These are phyloP conservation scores for Sanghuangporus baumii DNA, from an alignment of 1,284 basidiomycete species.

Conservation along the genomic window DNA sequence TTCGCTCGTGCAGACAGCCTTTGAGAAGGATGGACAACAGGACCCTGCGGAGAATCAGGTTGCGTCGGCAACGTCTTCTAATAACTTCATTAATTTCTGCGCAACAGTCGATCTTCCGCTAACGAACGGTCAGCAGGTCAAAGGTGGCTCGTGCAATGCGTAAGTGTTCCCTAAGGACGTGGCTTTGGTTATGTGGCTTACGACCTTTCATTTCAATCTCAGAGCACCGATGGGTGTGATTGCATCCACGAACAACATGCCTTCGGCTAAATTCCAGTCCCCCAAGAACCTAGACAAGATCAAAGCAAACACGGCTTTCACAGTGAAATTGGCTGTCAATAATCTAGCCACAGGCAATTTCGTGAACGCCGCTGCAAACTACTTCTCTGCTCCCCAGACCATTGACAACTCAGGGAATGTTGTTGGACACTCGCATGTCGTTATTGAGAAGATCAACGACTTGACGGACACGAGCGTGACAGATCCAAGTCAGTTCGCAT, in stretches of 20 bases:
- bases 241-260: conserved; percentile 43
- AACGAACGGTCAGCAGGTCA: conserved; percentile 42
- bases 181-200: neutral
- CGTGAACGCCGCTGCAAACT: conserved; percentile 45
- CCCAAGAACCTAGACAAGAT: conserved; percentile 45
- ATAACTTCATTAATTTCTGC: conserved; percentile 55
- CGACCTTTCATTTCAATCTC: neutral
- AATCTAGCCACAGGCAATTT: conserved; percentile 47
- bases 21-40: conserved; percentile 41
- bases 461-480: conserved; percentile 39
- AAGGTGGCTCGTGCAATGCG: conserved; percentile 54
- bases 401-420: conserved; percentile 35
- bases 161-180: neutral
- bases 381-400: conserved; percentile 45
- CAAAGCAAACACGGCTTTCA: conserved; percentile 42
- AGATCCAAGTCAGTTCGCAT: conserved; percentile 48
- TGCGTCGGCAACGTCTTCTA: conserved; percentile 41
- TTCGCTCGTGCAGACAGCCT: conserved; percentile 39
- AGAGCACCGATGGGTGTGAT: conserved; percentile 46
- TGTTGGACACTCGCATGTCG: conserved; percentile 55
- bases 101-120: conserved; percentile 30
- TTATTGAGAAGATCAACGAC: conserved; percentile 42
- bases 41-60: conserved; percentile 31
- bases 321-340: conserved; percentile 39
- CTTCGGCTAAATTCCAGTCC: conserved; percentile 46